Evolutionary conservation across 805 yeast genomes (phyloP).

Genomic region (Saturnispora gosingensis): DNA sequence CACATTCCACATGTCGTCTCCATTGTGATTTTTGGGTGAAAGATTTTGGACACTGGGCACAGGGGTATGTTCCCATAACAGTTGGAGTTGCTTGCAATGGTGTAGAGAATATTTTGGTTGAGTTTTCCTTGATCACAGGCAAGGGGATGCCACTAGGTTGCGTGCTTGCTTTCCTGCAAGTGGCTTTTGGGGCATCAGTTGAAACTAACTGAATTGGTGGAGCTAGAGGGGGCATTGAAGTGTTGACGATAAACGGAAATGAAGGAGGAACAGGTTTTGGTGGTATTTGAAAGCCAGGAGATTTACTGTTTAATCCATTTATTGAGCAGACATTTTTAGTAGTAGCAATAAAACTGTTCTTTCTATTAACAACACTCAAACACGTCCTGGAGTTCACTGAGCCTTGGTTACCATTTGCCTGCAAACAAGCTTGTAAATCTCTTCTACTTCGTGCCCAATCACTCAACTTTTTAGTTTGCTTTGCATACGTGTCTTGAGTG

Average conservation of each 20-base stretch:
- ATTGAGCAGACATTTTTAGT: neutral
- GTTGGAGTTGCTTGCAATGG: neutral
- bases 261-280: neutral
- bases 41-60: conserved; percentile 29
- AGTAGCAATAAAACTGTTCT: neutral
- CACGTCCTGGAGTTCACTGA: neutral
- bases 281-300: neutral
- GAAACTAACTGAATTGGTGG: neutral
- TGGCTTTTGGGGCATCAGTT: neutral
- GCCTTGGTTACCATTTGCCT: neutral
- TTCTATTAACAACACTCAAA: neutral
- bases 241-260: neutral
- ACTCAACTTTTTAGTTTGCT: neutral
- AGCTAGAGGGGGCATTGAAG: neutral
- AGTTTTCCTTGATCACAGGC: neutral
- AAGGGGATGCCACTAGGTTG: neutral
- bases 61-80: conserved; percentile 17
- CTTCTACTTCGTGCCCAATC: conserved; percentile 3
- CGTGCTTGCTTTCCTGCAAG: neutral
- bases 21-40: conserved; percentile 60
- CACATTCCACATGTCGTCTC: conserved; percentile 57
- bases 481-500: neutral
- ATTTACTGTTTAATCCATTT: neutral
- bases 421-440: neutral
- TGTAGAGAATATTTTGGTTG: neutral